Evolutionary conservation across 345 rosid species (phyloP), one percentile per base, ranked within the genome.

Genomic region (thale cress (Arabidopsis thaliana)): DNA sequence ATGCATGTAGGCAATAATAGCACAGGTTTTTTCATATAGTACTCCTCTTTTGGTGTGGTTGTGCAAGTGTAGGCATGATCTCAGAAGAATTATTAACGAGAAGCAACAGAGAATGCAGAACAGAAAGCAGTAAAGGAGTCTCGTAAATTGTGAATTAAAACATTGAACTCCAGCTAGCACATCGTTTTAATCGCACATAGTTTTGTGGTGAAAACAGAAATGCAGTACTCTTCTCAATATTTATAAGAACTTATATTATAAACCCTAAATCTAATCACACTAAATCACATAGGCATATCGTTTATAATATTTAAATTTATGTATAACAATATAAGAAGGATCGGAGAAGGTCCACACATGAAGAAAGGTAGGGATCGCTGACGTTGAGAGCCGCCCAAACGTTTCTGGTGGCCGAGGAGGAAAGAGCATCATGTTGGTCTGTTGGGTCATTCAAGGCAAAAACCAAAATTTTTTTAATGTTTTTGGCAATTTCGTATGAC

Each of bases 391-490:
- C 66, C 66, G 72, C 72, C 78, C 51, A 74, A 73, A 45, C 68
- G 78, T 74, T 46, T 74, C 50, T 74, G 78, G 72, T 57, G 78
- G 78, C 72, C 37, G 78, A 57, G 41, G 42, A 72, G 16, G 71
- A 56, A 74, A 45, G 57, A 65, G 24, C 66, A 74, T 52, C 37
- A 16, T 52, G 12, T 34, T 65, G 72, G 8, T 22, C 41, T 65
- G 66, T 57, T 74, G 42, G 66, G 59, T 20, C 58, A 45, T 24
- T 73, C 30, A 73, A 65, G 16, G 58, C 58, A 28, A 16, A 16
- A 16, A 16, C 20, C 20, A 16, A 28, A 28, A 1, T 28, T 28
- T 28, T 2, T 28, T 28, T 1, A 16, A 16, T 28, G 3, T 28
- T 28, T 28, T 28, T 28, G 30, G 30, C 30, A 28, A 28, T 28